Base-by-base conservation (phyloP, 768 basidiomycete genomes). In the Tulasnella sp. region DNA sequence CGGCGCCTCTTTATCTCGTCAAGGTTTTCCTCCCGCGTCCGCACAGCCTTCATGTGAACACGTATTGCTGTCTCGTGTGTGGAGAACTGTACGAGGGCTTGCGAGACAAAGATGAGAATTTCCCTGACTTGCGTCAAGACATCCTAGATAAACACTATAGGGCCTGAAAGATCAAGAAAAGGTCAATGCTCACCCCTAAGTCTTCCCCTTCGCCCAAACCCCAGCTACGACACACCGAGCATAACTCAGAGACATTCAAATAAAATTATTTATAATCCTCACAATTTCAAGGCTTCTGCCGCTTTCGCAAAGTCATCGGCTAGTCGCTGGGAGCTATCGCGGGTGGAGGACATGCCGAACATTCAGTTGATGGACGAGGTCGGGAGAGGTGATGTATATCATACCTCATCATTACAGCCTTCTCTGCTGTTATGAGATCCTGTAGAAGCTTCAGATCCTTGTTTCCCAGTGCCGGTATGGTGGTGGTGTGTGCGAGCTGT, bases 381-480 rank as follows among this genome's bases (percentile, higher is more conserved):
- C 8, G n/a, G 41, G 31, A 17, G 19, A 46, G 29, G 2, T 29
- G 12, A 27, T 11, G n/a, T 14, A 25, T 74, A 23, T 17, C 82
- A 64, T 63, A 90, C 87, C 84, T 77, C 46, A 74, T 70, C 29
- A 93, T 73, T 6, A 93, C 81, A 6, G 77, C 71, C 71, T 97
- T 97, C 70, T 96, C 91, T 0, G 86, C 79, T 2, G 80, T 83
- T 56, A 97, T 97, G 61, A 94, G 75, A 65, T 92, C 90, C 66
- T 96, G 91, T 6, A 96, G 72, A 0, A 82, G 79, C 25, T 83
- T 72, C 3, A 92, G 70, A 67, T 93, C 91, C 63, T 82, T 80
- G 67, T 89, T 91, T 1, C 78, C 77, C 15, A 73, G 71, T 8
- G 88, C 69, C 0, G 80, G 74, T 40, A 90, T 84, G 5, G 92